Evolutionary conservation across 2,329 filamentous ascomycete genomes (phyloP).

Genomic region (Penicillium digitatum): DNA sequence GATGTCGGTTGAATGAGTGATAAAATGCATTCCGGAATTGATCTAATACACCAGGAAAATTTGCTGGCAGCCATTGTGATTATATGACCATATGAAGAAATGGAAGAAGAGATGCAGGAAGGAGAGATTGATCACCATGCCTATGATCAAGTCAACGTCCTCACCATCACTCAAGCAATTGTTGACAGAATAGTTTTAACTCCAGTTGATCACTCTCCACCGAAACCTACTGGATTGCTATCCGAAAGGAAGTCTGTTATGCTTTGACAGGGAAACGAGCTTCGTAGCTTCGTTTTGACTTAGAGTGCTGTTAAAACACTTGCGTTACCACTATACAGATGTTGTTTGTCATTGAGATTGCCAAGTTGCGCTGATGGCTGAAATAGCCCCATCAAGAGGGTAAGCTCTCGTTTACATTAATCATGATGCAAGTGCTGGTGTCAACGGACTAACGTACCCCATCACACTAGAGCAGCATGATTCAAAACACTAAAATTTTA

Average conservation of each 20-base stretch:
- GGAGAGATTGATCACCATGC: constrained; percentile 18
- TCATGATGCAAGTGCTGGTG: background rate
- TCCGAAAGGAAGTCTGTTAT: constrained; percentile 27
- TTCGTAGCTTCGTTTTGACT: constrained; percentile 13
- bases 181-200: constrained; percentile 22
- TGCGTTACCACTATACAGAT: constrained; percentile 19
- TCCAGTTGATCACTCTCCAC: constrained; percentile 16
- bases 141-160: constrained; percentile 17
- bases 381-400: constrained; percentile 12
- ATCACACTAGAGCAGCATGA: background rate
- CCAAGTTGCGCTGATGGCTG: constrained; percentile 20
- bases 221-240: constrained; percentile 25
- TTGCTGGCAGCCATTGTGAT: constrained; percentile 27
- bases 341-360: constrained; percentile 20
- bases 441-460: background rate
- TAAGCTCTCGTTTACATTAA: background rate
- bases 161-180: constrained; percentile 24
- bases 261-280: constrained; percentile 18
- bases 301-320: constrained; percentile 3
- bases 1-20: constrained; percentile 22
- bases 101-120: constrained; percentile 28
- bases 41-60: constrained; percentile 21
- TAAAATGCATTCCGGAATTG: constrained; percentile 23
- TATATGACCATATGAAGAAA: constrained; percentile 26
- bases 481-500: background rate